These are phyloP conservation scores for Fusarium concolor DNA, from an alignment of 2,329 filamentous ascomycete species.

Conservation along the genomic window DNA sequence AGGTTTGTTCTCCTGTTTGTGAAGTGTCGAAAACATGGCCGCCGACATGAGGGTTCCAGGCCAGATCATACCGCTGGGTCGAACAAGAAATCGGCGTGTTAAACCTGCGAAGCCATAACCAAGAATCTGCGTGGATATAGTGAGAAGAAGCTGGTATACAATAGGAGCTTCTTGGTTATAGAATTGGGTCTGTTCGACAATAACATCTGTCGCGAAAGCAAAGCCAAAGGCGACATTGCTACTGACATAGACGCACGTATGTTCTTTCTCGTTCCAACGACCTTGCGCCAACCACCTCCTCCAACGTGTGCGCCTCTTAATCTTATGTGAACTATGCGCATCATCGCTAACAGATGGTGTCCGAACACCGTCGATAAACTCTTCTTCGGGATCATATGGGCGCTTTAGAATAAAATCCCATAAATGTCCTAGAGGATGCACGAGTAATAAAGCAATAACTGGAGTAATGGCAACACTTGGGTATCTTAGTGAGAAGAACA, in stretches of 20 bases:
- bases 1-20: conserved; percentile 84
- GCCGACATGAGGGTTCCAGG: conserved; percentile 88
- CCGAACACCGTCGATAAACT: conserved; percentile 63
- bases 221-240: conserved; percentile 92
- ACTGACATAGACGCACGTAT: conserved; percentile 88
- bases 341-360: conserved; percentile 36
- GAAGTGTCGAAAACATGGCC: conserved; percentile 88
- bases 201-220: conserved; percentile 89
- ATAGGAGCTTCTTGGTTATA: conserved; percentile 85
- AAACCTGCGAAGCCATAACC: conserved; percentile 89
- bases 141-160: conserved; percentile 83
- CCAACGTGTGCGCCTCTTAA: conserved; percentile 56
- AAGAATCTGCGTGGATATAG: conserved; percentile 85
- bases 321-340: conserved; percentile 30
- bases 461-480: conserved; percentile 90
- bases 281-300: conserved; percentile 84
- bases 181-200: conserved; percentile 90
- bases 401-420: conserved; percentile 82
- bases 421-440: conserved; percentile 82
- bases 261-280: conserved; percentile 88
- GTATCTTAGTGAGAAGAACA: conserved; percentile 91
- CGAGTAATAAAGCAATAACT: conserved; percentile 86
- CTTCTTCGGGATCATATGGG: conserved; percentile 61
- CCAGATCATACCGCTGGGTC: conserved; percentile 92
- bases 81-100: conserved; percentile 82